Conservation (phyloP, 352 stramenopile species). For the Salisapilia sapeloensis region DNA sequence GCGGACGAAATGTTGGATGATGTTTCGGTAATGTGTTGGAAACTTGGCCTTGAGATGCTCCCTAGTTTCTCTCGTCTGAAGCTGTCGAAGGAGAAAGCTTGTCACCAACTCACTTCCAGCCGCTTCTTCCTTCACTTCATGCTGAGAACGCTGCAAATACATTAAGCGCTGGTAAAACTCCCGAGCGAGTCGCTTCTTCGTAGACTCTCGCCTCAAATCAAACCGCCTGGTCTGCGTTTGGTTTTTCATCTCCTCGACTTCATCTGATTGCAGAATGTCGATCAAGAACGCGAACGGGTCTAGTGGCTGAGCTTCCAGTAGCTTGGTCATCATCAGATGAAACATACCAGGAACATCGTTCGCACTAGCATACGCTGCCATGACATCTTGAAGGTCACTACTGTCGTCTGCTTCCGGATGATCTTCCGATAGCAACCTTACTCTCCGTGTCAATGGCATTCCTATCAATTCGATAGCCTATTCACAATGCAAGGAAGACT, state of each 20-base stretch:
- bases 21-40: constrained; percentile 33
- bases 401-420: no score
- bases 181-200: constrained; percentile 28
- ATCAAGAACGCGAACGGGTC: constrained; percentile 56
- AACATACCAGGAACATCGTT: constrained; percentile 50
- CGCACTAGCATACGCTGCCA: constrained; percentile 33
- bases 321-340: constrained; percentile 27
- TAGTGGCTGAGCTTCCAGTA: constrained; percentile 45
- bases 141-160: constrained; percentile 27
- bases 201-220: constrained; percentile 42
- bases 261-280: constrained; percentile 25
- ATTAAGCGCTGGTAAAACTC: constrained; percentile 35
- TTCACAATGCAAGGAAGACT: no score
- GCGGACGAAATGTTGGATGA: constrained; percentile 19
- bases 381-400: no score
- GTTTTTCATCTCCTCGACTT: constrained; percentile 32
- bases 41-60: constrained; percentile 23
- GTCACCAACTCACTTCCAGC: constrained; percentile 12
- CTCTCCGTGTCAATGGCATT: no score
- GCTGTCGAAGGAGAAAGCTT: constrained; percentile 22
- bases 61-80: constrained; percentile 29
- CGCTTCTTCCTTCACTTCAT: constrained; percentile 12
- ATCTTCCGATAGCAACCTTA: no score
- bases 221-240: constrained; percentile 20
- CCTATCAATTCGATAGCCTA: no score